Conservation (phyloP, 2,329 filamentous ascomycete species). For the Leptographium radiaticola region DNA sequence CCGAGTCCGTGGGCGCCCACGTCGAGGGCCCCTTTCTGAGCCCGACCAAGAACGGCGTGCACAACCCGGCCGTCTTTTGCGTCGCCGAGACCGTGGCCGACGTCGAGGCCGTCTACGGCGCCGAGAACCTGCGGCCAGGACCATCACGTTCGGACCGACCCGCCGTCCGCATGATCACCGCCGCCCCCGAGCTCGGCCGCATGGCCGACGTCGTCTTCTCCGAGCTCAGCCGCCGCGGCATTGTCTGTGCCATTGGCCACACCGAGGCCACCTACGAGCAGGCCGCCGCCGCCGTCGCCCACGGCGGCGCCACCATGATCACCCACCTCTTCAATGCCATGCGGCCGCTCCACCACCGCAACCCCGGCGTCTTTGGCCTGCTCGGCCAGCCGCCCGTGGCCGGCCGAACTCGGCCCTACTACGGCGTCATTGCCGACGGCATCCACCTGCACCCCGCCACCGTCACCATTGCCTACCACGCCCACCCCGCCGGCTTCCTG, state of each 20-base stretch:
- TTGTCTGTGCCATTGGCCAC: conserved; percentile 73
- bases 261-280: conserved; percentile 80
- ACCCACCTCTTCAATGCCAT: conserved; percentile 94
- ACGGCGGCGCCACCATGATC: conserved; percentile 77
- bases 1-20: conserved; percentile 81
- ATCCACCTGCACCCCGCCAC: conserved; percentile 82
- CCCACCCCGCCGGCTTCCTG: conserved; percentile 73
- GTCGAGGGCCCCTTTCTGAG: conserved; percentile 84
- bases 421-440: conserved; percentile 81
- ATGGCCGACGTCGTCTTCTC: conserved; percentile 55
- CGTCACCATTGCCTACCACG: conserved; percentile 78
- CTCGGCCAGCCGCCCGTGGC: conserved; percentile 42
- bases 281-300: conserved; percentile 55
- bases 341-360: conserved; percentile 78
- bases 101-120: conserved; percentile 59
- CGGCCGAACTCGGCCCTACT: conserved; percentile 59
- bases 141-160: conserved; percentile 17
- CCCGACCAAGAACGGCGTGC: conserved; percentile 74
- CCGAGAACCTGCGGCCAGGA: conserved; percentile 44
- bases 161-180: conserved; percentile 67
- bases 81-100: conserved; percentile 51
- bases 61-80: conserved; percentile 60
- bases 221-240: conserved; percentile 48
- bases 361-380: conserved; percentile 81
- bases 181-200: conserved; percentile 66